phyloP scores from a whole-genome alignment of 495 filamentous ascomycete species.

The Penicillium goetzii region DNA sequence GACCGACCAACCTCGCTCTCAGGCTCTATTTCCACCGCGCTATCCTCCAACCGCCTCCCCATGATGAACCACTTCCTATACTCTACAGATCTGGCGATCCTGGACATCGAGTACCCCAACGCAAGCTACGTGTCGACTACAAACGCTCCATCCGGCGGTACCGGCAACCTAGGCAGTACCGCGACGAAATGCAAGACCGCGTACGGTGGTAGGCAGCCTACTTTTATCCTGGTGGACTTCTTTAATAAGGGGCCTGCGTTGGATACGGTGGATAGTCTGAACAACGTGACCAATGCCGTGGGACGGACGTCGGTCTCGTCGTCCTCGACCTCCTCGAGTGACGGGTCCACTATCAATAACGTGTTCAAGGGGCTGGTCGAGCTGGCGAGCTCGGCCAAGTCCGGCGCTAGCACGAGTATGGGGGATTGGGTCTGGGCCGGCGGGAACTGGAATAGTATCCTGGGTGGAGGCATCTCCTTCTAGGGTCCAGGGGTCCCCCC shows the following conservation, averaged over 20 bases:
- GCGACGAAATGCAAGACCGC: constrained; percentile 55
- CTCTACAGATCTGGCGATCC: constrained; percentile 39
- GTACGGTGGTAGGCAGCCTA: constrained; percentile 59
- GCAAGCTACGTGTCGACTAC: constrained; percentile 59
- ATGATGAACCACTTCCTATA: constrained; percentile 78
- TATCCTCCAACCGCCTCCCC: constrained; percentile 54
- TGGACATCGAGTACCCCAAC: constrained; percentile 64
- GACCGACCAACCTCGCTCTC: constrained; percentile 59
- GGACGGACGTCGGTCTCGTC: constrained; percentile 44
- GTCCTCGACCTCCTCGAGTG: constrained; percentile 32
- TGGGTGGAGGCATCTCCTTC: constrained; percentile 46
- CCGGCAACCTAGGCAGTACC: constrained; percentile 64
- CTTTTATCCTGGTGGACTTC: constrained; percentile 76
- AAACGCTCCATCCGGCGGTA: constrained; percentile 56
- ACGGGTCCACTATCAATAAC: constrained; percentile 39
- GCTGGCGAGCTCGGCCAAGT: constrained; percentile 41
- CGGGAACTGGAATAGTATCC: constrained; percentile 48
- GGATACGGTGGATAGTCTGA: constrained; percentile 64
- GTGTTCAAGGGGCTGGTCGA: constrained; percentile 47
- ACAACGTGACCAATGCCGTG: constrained; percentile 56
- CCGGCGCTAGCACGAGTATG: constrained; percentile 42
- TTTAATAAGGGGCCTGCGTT: constrained; percentile 67
- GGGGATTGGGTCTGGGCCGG: constrained; percentile 55
- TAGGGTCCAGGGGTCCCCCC: constrained; percentile 14
- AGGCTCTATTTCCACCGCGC: constrained; percentile 46